Percentiles rank a stretch among this genome's conserved stretches.
phyloP scores from a whole-genome alignment of 2,329 filamentous ascomycete species.

The Conoideocrella luteorostrata region DNA sequence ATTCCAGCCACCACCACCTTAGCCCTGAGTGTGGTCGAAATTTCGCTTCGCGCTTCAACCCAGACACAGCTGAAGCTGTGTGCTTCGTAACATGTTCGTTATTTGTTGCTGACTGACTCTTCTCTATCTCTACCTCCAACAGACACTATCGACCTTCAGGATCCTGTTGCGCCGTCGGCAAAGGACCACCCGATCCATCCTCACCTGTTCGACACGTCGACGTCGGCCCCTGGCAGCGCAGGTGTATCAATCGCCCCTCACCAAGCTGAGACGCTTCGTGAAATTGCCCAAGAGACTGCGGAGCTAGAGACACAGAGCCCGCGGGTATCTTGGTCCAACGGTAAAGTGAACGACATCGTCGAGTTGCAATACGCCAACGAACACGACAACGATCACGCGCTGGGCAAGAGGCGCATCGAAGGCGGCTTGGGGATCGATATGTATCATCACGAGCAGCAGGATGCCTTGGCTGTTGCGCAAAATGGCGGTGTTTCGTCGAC shows the following conservation, averaged over 20 bases:
- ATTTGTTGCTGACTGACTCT: conserved; percentile 8
- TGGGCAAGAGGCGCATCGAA: conserved; percentile 10
- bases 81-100: neutral
- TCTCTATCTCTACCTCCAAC: conserved; percentile 1
- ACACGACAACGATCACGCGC: conserved; percentile 26
- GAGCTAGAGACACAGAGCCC: conserved; percentile 65
- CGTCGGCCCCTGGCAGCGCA: conserved; percentile 40
- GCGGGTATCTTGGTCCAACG: conserved; percentile 46
- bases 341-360: conserved; percentile 34
- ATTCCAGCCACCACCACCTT: conserved; percentile 21
- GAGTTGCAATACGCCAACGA: conserved; percentile 37
- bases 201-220: conserved; percentile 12
- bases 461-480: conserved; percentile 53
- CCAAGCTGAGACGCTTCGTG: conserved; percentile 77
- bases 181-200: conserved; percentile 58
- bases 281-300: conserved; percentile 68
- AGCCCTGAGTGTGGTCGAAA: no score
- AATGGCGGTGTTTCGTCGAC: conserved; percentile 49
- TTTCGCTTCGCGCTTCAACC: no score
- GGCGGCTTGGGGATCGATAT: conserved; percentile 25
- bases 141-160: conserved; percentile 96
- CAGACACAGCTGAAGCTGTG: neutral
- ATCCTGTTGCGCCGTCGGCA: conserved; percentile 73
- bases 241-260: conserved; percentile 61
- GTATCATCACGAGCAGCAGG: conserved; percentile 37